A percentile compares a stretch with the other conserved stretches of the same genome.
Evolutionary conservation across 305 asterid species (phyloP).

Genomic region (Fraxinus sp.): DNA sequence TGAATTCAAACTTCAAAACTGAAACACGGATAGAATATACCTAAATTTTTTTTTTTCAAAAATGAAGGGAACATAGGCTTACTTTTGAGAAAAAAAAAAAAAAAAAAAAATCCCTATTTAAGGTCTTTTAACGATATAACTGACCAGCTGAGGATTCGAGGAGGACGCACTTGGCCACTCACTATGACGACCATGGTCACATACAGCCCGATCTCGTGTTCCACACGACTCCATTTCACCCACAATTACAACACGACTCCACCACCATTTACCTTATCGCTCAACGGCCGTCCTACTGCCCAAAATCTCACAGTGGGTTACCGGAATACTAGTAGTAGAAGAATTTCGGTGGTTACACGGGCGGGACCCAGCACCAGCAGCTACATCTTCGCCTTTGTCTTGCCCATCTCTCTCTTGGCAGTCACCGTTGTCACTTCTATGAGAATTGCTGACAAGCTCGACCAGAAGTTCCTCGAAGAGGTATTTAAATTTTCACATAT

Average conservation of each 20-base stretch:
- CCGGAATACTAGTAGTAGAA: conserved; percentile 27
- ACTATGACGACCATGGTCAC: conserved; percentile 25
- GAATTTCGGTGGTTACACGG: conserved; percentile 45
- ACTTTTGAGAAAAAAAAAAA: too few species aligned
- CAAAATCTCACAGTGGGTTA: conserved; percentile 20
- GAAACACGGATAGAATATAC: too few species aligned
- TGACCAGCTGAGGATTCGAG: background rate
- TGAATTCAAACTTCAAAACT: too few species aligned
- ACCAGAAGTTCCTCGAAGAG: conserved; percentile 79
- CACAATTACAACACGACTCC: conserved; percentile 26
- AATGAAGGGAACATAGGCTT: too few species aligned
- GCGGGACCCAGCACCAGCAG: conserved; percentile 44
- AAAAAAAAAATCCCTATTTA: too few species aligned
- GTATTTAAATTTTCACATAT: conserved; percentile 24
- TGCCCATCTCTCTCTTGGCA: conserved; percentile 78
- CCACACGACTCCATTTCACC: conserved; percentile 33
- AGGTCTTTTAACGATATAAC: too few species aligned
- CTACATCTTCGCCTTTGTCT: conserved; percentile 65
- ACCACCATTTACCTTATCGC: conserved; percentile 3
- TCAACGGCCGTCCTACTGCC: background rate
- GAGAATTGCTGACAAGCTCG: conserved; percentile 70
- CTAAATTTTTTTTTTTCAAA: too few species aligned
- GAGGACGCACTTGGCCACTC: background rate
- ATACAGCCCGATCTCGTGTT: conserved; percentile 23
- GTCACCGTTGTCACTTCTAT: conserved; percentile 58